Evolutionary conservation across 345 rosid genomes (phyloP).

Genomic region (Brassica rapa): DNA sequence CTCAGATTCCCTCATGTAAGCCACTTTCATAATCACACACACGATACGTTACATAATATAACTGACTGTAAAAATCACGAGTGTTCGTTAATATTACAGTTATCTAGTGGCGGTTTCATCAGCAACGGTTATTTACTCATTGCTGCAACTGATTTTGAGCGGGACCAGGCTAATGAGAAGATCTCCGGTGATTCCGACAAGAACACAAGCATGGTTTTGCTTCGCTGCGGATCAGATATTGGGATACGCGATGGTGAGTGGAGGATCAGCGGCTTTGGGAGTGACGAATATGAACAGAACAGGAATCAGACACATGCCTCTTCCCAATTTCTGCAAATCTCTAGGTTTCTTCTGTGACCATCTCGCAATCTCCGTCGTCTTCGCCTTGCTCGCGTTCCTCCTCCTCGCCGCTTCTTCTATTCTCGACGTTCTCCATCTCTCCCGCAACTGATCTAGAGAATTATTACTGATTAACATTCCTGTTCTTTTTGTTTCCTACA

Average conservation of each 20-base stretch:
- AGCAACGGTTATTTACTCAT: slow-evolving; percentile 58
- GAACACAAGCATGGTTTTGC: slow-evolving; percentile 71
- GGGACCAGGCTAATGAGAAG: slow-evolving; percentile 51
- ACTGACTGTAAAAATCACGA: neutral
- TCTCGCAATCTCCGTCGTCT: slow-evolving; percentile 64
- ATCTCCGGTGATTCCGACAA: slow-evolving; percentile 54
- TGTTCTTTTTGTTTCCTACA: neutral
- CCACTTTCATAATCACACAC: neutral
- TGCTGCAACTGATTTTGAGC: slow-evolving; percentile 54
- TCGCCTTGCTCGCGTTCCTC: slow-evolving; percentile 59
- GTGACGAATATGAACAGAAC: slow-evolving; percentile 78
- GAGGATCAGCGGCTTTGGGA: slow-evolving; percentile 81
- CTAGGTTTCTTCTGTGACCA: slow-evolving; percentile 71
- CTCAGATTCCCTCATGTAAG: slow-evolving; percentile 79
- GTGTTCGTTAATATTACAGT: slow-evolving; percentile 41
- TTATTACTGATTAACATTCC: neutral
- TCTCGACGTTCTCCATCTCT: slow-evolving; percentile 62
- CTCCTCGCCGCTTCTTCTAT: slow-evolving; percentile 65
- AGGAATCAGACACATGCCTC: slow-evolving; percentile 69
- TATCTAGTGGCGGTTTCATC: slow-evolving; percentile 69
- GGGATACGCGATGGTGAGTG: slow-evolving; percentile 71
- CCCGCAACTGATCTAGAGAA: slow-evolving; percentile 28
- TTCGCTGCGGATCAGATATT: slow-evolving; percentile 79
- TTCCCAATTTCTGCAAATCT: slow-evolving; percentile 83
- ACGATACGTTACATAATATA: neutral